Conservation (phyloP, 495 filamentous ascomycete genomes). For the Neurospora tetraspora region DNA sequence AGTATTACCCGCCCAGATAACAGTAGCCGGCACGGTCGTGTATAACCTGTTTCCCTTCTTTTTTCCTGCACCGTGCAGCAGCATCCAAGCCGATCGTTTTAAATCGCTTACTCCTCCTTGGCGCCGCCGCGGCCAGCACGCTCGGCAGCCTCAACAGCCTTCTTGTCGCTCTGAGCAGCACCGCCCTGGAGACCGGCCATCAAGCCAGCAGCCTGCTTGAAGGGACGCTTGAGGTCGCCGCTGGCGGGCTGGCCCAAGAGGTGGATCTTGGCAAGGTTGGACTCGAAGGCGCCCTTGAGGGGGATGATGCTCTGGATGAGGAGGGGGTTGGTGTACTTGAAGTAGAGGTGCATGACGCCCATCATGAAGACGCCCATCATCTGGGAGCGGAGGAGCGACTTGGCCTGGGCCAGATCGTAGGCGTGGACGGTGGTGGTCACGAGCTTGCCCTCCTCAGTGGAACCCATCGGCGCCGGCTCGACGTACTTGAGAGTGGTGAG, state of each 20-base stretch:
- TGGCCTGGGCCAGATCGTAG: conserved; percentile 82
- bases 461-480: conserved; percentile 87
- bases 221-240: conserved; percentile 89
- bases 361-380: conserved; percentile 97
- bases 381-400: conserved; percentile 71
- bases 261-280: conserved; percentile 92
- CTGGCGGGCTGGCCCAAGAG: conserved; percentile 79
- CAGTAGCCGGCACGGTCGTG: neutral
- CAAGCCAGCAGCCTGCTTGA: conserved; percentile 76
- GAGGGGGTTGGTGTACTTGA: conserved; percentile 98
- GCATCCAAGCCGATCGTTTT: neutral
- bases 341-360: conserved; percentile 95
- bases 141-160: conserved; percentile 81
- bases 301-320: conserved; percentile 98
- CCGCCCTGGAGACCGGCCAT: conserved; percentile 61
- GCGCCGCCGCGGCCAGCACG: conserved; percentile 75
- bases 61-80: neutral
- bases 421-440: conserved; percentile 91
- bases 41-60: neutral
- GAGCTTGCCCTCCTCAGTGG: conserved; percentile 82
- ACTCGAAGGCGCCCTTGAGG: conserved; percentile 86
- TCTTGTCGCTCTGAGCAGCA: conserved; percentile 88
- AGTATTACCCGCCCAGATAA: neutral
- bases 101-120: conserved; percentile 69
- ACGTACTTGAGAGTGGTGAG: conserved; percentile 98